These are phyloP conservation scores for Gliomastix tumulicola DNA, from an alignment of 2,329 filamentous ascomycete genomes.

Conservation along the genomic window DNA sequence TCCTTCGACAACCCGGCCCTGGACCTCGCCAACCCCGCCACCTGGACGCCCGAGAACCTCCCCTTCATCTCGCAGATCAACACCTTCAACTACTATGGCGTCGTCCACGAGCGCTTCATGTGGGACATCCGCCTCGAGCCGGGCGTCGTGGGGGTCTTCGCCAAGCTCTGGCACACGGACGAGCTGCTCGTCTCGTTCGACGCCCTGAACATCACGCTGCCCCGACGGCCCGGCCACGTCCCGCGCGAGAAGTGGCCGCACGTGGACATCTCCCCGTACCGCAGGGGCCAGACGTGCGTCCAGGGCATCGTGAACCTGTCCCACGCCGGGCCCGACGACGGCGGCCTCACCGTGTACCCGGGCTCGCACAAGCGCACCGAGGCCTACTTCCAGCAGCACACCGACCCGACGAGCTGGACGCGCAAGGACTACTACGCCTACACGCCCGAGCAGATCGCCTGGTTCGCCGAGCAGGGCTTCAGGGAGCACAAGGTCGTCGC, in stretches of 20 bases:
- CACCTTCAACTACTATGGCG: constrained; percentile 19
- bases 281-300: constrained; percentile 16
- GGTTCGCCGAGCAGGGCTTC: constrained; percentile 10
- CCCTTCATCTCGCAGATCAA: constrained; percentile 22
- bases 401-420: constrained; percentile 14
- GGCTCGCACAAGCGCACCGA: constrained; percentile 8
- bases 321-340: constrained; percentile 6
- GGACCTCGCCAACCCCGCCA: constrained; percentile 17
- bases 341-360: constrained; percentile 14
- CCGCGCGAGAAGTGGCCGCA: constrained; percentile 14
- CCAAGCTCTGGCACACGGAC: constrained; percentile 28
- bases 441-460: constrained; percentile 14
- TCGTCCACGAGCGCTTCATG: constrained; percentile 29
- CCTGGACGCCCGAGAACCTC: constrained; percentile 27
- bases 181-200: constrained; percentile 38
- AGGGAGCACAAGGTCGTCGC: constrained; percentile 10
- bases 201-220: constrained; percentile 30
- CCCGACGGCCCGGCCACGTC: constrained; percentile 12
- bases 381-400: constrained; percentile 8
- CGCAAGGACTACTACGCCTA: constrained; percentile 25
- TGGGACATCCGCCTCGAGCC: constrained; percentile 30
- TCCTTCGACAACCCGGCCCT: background rate
- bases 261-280: constrained; percentile 17
- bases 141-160: constrained; percentile 28
- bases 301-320: constrained; percentile 16